These are phyloP conservation scores for Phytophthora quininea DNA, from an alignment of 352 stramenopile species.

Conservation along the genomic window DNA sequence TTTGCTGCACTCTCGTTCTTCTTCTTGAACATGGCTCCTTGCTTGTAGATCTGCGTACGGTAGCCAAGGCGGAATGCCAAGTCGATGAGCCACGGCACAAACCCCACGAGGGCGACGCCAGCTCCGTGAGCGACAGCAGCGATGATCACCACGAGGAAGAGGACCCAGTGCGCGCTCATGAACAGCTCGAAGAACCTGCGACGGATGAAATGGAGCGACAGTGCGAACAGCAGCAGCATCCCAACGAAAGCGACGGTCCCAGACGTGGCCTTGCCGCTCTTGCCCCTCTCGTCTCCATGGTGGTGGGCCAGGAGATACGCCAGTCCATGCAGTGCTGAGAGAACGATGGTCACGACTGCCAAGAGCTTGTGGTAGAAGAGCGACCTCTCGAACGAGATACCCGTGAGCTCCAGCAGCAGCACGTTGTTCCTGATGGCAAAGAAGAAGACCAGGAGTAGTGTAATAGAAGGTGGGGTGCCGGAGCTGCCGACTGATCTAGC, in stretches of 20 bases:
- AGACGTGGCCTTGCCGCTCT: conserved; percentile 9
- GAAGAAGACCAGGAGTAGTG: conserved; percentile 43
- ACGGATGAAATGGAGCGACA: conserved; percentile 41
- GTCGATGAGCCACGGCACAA: conserved; percentile 38
- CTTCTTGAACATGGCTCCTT: conserved; percentile 19
- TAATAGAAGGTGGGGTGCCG: conserved; percentile 26
- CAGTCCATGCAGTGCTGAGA: conserved; percentile 41
- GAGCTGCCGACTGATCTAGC: conserved; percentile 9
- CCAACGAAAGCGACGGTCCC: conserved; percentile 24
- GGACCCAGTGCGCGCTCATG: conserved; percentile 41
- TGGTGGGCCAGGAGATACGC: conserved; percentile 35
- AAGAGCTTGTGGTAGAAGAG: conserved; percentile 60
- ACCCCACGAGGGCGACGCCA: conserved; percentile 31
- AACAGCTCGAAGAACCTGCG: conserved; percentile 59
- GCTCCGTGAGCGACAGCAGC: conserved; percentile 41
- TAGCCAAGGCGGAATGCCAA: conserved; percentile 36
- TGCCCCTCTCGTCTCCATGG: conserved; percentile 16
- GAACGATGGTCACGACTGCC: conserved; percentile 33
- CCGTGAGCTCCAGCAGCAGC: conserved; percentile 37
- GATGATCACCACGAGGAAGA: conserved; percentile 45
- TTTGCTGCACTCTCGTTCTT: conserved; percentile 4
- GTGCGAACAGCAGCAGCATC: conserved; percentile 32
- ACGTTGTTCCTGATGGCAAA: conserved; percentile 55
- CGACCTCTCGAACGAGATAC: conserved; percentile 49
- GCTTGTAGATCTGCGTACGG: conserved; percentile 17